Percentiles rank a stretch among this genome's conserved stretches.
phyloP scores from a whole-genome alignment of 805 yeast genomes.

The Dipodascus albidus region DNA sequence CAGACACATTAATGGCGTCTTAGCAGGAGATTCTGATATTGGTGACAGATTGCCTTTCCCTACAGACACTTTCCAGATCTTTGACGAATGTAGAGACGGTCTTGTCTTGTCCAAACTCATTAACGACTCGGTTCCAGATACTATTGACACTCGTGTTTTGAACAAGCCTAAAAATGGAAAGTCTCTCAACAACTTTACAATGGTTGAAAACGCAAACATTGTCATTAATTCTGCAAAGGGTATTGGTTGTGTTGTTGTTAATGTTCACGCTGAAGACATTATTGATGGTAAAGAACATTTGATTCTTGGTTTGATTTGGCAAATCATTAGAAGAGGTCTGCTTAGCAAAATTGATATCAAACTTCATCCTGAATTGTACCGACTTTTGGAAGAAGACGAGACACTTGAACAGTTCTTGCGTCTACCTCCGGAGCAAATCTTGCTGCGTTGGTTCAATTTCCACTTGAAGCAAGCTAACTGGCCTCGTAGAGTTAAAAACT shows the following conservation, averaged over 20 bases:
- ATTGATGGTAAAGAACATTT: constrained; percentile 95
- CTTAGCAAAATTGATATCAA: constrained; percentile 92
- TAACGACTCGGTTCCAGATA: constrained; percentile 96
- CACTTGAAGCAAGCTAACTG: constrained; percentile 90
- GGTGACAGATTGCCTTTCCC: constrained; percentile 85
- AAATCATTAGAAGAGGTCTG: constrained; percentile 91
- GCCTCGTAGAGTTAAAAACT: constrained; percentile 75
- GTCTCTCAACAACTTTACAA: constrained; percentile 81
- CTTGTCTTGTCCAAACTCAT: constrained; percentile 83
- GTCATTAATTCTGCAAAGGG: constrained; percentile 98
- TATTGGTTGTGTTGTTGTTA: constrained; percentile 95
- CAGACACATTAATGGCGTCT: constrained; percentile 84
- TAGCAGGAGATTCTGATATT: constrained; percentile 78
- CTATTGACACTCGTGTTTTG: constrained; percentile 94
- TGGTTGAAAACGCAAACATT: constrained; percentile 94
- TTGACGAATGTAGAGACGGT: constrained; percentile 96
- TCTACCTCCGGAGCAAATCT: constrained; percentile 93
- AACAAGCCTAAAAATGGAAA: constrained; percentile 78
- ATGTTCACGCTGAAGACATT: constrained; percentile 94
- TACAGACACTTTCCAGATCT: constrained; percentile 86
- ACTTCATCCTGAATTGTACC: constrained; percentile 90
- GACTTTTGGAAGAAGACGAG: constrained; percentile 91
- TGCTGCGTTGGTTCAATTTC: constrained; percentile 94
- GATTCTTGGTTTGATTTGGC: constrained; percentile 94
- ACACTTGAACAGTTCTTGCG: constrained; percentile 93